A percentile compares a stretch with the other conserved stretches of the same genome.
phyloP scores from a whole-genome alignment of 805 yeast genomes.

The Priceomyces haplophilus region DNA sequence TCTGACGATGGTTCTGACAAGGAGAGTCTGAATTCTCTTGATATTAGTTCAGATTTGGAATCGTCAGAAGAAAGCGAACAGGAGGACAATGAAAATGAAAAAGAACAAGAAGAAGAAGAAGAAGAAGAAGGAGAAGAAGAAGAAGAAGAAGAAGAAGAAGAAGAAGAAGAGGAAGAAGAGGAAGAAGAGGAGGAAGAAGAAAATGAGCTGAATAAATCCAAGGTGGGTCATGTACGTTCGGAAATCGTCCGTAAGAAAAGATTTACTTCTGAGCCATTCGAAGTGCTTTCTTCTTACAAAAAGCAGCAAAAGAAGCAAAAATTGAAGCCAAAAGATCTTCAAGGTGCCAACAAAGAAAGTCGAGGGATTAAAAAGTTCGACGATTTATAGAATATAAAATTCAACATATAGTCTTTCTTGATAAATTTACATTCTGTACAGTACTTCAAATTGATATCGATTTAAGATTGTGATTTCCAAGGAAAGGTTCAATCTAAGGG shows the following conservation, averaged over 20 bases:
- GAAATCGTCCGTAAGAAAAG: conserved; percentile 14
- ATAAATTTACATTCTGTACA: not conserved
- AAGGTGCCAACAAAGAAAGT: conserved; percentile 47
- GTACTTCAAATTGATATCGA: not conserved
- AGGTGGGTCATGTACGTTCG: conserved; percentile 6
- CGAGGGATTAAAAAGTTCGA: conserved; percentile 68
- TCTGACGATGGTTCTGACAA: conserved; percentile 7
- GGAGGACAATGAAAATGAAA: conserved; percentile 8
- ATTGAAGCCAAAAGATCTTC: conserved; percentile 28
- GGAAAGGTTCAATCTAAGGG: not conserved
- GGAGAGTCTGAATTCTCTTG: conserved; percentile 9
- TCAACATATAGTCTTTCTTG: not conserved
- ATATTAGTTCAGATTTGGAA: conserved; percentile 13
- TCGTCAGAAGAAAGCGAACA: conserved; percentile 9
- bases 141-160: not conserved
- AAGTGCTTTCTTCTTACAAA: conserved; percentile 10
- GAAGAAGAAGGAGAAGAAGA: conserved; percentile 6
- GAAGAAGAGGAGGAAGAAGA: conserved; percentile 10
- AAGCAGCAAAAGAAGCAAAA: conserved; percentile 11
- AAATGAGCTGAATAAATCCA: conserved; percentile 8
- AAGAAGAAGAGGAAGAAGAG: conserved; percentile 8
- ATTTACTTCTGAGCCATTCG: conserved; percentile 4
- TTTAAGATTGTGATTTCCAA: not conserved
- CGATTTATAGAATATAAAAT: conserved; percentile 40
- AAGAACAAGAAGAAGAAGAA: conserved; percentile 2